Evolutionary conservation across 257 asterid genomes (phyloP), one percentile per base, ranked within the genome.

Genomic region (Salvia splendens): DNA sequence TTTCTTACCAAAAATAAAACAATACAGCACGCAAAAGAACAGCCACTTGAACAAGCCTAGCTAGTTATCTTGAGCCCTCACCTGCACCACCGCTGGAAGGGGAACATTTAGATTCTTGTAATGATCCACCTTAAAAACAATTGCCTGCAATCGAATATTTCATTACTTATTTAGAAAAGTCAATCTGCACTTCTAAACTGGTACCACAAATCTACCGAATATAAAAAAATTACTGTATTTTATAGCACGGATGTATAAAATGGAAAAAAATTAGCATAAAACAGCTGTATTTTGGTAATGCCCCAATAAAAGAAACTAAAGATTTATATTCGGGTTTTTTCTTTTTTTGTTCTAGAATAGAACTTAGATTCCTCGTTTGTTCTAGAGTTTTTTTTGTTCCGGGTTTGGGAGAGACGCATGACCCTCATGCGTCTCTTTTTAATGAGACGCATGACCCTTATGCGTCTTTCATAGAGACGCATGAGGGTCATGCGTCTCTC

Each of bases 71-170:
- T 55, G 49, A 63, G 61, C 60, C 71, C 76, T 71, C 68, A 91
- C 97, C 99, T 93, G 99, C 73, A 88, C 80, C 55, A 94, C 85
- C 16, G 93, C 96, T 54, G 99, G 99, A 77, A 94, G 95, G 68
- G 97, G 99, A 65, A 94, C 95, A 74, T 70, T 77, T 71, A 91
- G 91, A 75, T 83, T 89, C 78, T 82, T 85, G 91, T 84, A 94
- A 50, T 87, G 89, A 51, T 85, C 87, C 65, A 76, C 70, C 56
- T 77, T 84, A 66, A 94, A 94, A 74, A 83, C 95, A 73, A 94
- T 88, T 41, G 96, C 97, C 99, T 94, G 95, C 80, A 75, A 71
- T 20, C 46, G 68, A 46, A 78, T 62, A 58, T 49, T 63, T 43
- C 20, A 53, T 68, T 41, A 72, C 71, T 43, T 61, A 43, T 49